These are phyloP conservation scores for Pseudogymnoascus verrucosus DNA, from an alignment of 2,329 filamentous ascomycete species.

Conservation along the genomic window DNA sequence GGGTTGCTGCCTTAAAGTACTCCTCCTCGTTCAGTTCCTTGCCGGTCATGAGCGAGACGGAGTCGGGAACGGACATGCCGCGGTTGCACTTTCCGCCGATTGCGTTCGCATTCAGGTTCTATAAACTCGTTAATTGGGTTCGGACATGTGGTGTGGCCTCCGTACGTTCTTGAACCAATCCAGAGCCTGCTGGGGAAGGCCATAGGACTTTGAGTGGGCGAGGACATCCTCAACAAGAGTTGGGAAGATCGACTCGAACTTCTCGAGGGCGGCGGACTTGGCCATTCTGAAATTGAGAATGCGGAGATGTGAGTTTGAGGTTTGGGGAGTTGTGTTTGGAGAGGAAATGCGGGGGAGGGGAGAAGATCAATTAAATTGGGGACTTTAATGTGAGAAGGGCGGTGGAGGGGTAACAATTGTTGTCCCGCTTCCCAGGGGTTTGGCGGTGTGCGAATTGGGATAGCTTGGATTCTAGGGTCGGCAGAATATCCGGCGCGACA, in stretches of 20 bases:
- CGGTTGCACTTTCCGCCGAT: constrained; percentile 97
- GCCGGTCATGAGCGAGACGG: constrained; percentile 69
- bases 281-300: constrained; percentile 39
- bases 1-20: constrained; percentile 78
- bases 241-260: constrained; percentile 88
- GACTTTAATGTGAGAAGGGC: not conserved
- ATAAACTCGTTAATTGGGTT: constrained; percentile 10
- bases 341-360: constrained; percentile 2
- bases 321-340: constrained; percentile 13
- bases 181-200: constrained; percentile 70
- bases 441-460: not conserved
- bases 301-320: not conserved
- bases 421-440: not conserved
- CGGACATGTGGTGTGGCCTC: constrained; percentile 1
- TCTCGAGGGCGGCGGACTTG: constrained; percentile 67
- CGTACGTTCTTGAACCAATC: constrained; percentile 79
- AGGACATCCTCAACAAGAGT: constrained; percentile 76
- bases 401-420: constrained; percentile 5
- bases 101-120: constrained; percentile 81
- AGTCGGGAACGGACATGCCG: constrained; percentile 95
- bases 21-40: constrained; percentile 67
- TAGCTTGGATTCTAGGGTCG: not conserved
- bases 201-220: constrained; percentile 71
- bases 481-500: constrained; percentile 6
- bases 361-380: constrained; percentile 3